A percentile compares a stretch with the other conserved stretches of the same genome.
These are phyloP conservation scores for Clarkia xantiana DNA, from an alignment of 345 rosid genomes.

Conservation along the genomic window DNA sequence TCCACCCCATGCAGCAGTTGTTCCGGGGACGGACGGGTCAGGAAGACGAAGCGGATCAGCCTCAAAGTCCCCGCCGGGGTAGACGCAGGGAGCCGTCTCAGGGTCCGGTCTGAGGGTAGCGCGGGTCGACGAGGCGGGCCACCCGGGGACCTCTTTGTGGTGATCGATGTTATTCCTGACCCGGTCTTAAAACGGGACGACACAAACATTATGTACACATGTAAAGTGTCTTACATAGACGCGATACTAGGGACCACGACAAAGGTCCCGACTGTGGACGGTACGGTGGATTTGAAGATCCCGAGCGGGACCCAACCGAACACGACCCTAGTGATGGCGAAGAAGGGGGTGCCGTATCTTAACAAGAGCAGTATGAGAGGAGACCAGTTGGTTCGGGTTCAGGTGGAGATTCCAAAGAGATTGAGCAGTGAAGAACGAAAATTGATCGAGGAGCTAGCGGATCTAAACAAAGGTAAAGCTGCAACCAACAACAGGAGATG, in stretches of 20 bases:
- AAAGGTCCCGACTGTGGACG: conserved; percentile 89
- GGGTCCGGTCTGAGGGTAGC: conserved; percentile 90
- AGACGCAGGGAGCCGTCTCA: conserved; percentile 82
- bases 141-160: conserved; percentile 77
- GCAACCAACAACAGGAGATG: conserved; percentile 51
- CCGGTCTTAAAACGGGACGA: conserved; percentile 77
- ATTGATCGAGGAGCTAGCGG: conserved; percentile 79
- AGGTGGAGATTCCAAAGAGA: conserved; percentile 91
- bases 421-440: conserved; percentile 76
- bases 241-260: conserved; percentile 81
- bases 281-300: conserved; percentile 86
- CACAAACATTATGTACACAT: conserved; percentile 67
- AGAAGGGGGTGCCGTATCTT: conserved; percentile 79
- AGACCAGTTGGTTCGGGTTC: conserved; percentile 92
- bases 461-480: conserved; percentile 73
- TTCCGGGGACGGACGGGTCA: conserved; percentile 84
- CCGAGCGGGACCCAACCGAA: conserved; percentile 92
- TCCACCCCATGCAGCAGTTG: conserved; percentile 65
- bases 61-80: conserved; percentile 94
- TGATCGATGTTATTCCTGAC: conserved; percentile 75
- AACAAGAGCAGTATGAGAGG: conserved; percentile 87
- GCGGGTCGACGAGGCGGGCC: conserved; percentile 91
- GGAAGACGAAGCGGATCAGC: conserved; percentile 80
- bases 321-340: conserved; percentile 87
- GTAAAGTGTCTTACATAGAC: conserved; percentile 79